Evolutionary conservation across 2,329 filamentous ascomycete genomes (phyloP).

Genomic region (Fusarium sp.): DNA sequence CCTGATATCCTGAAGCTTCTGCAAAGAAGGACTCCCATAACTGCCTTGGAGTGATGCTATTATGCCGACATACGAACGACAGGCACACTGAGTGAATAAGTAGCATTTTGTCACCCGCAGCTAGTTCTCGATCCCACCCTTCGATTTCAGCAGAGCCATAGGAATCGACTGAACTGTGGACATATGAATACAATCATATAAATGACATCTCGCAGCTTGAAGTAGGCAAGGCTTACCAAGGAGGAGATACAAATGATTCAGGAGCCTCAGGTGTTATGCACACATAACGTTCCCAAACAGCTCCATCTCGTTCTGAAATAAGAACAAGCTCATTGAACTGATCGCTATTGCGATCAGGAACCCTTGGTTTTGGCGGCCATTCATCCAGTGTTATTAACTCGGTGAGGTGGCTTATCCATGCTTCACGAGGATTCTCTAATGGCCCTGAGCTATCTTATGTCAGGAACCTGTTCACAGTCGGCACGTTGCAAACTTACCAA

Average conservation of each 20-base stretch:
- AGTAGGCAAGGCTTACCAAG: neutral
- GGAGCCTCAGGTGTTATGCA: neutral
- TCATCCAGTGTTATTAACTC: neutral
- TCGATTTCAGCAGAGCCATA: neutral
- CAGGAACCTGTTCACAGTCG: neutral
- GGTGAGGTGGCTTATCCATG: neutral
- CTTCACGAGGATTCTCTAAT: neutral
- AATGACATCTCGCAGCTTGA: neutral
- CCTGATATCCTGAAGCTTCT: too few species aligned
- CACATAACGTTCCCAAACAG: neutral
- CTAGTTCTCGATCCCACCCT: too few species aligned
- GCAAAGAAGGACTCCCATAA: neutral
- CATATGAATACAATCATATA: neutral
- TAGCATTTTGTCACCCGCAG: too few species aligned
- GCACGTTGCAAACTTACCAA: neutral
- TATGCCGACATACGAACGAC: neutral
- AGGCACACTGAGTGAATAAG: neutral
- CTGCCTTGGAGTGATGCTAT: neutral
- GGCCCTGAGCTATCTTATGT: neutral
- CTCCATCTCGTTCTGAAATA: neutral
- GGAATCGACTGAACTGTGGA: neutral
- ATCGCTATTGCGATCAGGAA: neutral
- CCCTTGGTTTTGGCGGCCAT: neutral
- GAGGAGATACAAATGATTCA: neutral
- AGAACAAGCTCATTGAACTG: neutral